Evolutionary conservation across 2,329 filamentous ascomycete genomes (phyloP).

Genomic region (Epichloe gansuensis): DNA sequence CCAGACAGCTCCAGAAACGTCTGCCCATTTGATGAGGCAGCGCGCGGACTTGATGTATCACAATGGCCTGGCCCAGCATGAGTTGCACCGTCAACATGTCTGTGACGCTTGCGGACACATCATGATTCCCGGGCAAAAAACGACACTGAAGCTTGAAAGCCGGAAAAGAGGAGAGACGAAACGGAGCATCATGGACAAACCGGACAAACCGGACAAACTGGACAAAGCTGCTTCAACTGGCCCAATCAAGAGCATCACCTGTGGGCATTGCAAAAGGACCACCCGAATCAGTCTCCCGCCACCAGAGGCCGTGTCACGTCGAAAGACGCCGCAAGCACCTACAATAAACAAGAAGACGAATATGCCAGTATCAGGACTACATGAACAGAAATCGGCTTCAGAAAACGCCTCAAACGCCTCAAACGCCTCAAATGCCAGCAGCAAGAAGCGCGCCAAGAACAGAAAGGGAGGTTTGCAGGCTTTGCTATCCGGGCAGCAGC

Average conservation of each 20-base stretch:
- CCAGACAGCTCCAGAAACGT: constrained; percentile 38
- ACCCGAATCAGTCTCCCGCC: constrained; percentile 29
- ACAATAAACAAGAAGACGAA: constrained; percentile 8
- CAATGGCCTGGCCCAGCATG: constrained; percentile 29
- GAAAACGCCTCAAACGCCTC: neutral
- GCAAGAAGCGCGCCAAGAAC: constrained; percentile 52
- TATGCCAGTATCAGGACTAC: neutral
- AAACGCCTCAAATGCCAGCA: constrained; percentile 35
- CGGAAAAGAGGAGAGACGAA: constrained; percentile 3
- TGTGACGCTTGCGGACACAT: constrained; percentile 51
- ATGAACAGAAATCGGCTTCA: constrained; percentile 18
- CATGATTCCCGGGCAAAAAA: constrained; percentile 38
- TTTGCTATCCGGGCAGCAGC: constrained; percentile 41
- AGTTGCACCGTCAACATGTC: constrained; percentile 38
- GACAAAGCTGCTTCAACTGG: neutral
- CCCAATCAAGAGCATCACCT: constrained; percentile 21
- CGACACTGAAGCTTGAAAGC: constrained; percentile 25
- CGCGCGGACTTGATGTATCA: constrained; percentile 36
- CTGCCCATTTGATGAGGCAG: constrained; percentile 45
- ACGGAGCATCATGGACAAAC: neutral
- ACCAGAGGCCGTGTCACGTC: constrained; percentile 20
- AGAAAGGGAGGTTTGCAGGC: constrained; percentile 55
- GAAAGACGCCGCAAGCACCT: constrained; percentile 8
- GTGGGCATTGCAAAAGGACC: constrained; percentile 30
- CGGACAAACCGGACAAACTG: no score